Base-by-base conservation (phyloP, 257 asterid genomes). In the Catharanthus roseus region DNA sequence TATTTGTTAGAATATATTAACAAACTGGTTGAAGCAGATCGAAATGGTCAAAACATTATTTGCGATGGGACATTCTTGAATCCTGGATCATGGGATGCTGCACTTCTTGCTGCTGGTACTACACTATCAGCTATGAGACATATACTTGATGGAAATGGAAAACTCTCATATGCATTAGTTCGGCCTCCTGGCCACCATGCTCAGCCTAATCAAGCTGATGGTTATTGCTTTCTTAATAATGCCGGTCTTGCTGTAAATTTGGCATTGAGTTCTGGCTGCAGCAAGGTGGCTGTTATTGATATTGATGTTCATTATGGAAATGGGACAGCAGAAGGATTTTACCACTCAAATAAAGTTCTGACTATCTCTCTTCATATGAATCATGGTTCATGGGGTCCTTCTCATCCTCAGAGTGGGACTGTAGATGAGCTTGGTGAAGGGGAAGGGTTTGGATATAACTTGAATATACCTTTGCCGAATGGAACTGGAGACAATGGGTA, bases 131-230 rank as follows among this genome's bases (percentile, higher is more conserved):
- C 97, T 19, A 91, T 91, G 95, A 77, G 83, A 65, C 82, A 89
- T 55, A 86, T 91, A 77, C 81, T 88, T 36, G 89, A 89, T 23
- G 90, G 89, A 38, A 70, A 56, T 1, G 86, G 85, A 34, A 86
- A 86, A 65, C n/a, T 86, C 18, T 53, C 95, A 0, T 91, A 89
- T 44, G 92, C 99, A 3, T 75, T 93, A 75, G 97, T 93, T 38
- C 80, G 97, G 68, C 99, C 99, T 0, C 99, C 97, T 2, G 99
- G 97, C 54, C 99, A 93, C 82, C 99, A 91, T 65, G 97, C 99
- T 49, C 99, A 91, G 76, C 99, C 99, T 51, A 65, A 79, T 55
- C 96, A 65, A 53, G 99, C 93, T 4, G 96, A 93, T 71, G 99
- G 99, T 12, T 91, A 91, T 67, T 93, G 99, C 77, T 91, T 93